Conservation (phyloP, 768 basidiomycete genomes). For the Mycena galericulata region DNA sequence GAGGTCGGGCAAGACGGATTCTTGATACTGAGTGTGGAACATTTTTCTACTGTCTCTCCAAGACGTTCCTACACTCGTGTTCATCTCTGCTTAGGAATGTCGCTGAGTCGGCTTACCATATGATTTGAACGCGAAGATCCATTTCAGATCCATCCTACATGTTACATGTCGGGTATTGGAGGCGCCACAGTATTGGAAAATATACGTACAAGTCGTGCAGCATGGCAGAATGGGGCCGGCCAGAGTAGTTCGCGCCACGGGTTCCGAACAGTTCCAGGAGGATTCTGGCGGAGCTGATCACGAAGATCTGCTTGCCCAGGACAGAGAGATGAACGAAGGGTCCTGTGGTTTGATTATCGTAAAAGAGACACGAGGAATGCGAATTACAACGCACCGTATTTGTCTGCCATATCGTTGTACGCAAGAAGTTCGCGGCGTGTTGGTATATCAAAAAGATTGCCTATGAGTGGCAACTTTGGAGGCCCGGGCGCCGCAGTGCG, state of each 20-base stretch:
- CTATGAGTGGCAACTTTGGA: slow-evolving; percentile 2
- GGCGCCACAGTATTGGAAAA: background rate
- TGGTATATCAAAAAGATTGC: slow-evolving; percentile 7
- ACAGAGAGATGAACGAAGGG: slow-evolving; percentile 2
- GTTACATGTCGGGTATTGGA: background rate
- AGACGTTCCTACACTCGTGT: background rate
- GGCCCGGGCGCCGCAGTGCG: background rate
- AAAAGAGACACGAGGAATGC: background rate
- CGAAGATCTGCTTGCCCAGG: background rate
- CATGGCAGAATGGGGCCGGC: slow-evolving; percentile 3
- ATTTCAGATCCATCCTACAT: slow-evolving; percentile 6
- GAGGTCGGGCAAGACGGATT: slow-evolving; percentile 1
- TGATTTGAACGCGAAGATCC: slow-evolving; percentile 12
- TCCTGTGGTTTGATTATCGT: background rate
- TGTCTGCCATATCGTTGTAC: slow-evolving; percentile 6
- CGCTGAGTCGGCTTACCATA: background rate
- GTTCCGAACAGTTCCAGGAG: background rate
- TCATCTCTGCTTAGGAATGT: background rate
- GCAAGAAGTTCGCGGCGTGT: background rate
- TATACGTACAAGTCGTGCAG: background rate
- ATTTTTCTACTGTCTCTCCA: slow-evolving; percentile 3
- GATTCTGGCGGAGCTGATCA: slow-evolving; percentile 5
- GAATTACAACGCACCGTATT: background rate
- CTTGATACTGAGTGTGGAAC: slow-evolving; percentile 10
- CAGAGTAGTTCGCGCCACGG: slow-evolving; percentile 10